A percentile compares a stretch with the other conserved stretches of the same genome.
phyloP scores from a whole-genome alignment of 2,329 filamentous ascomycete species.

The Xylariaceae sp. region DNA sequence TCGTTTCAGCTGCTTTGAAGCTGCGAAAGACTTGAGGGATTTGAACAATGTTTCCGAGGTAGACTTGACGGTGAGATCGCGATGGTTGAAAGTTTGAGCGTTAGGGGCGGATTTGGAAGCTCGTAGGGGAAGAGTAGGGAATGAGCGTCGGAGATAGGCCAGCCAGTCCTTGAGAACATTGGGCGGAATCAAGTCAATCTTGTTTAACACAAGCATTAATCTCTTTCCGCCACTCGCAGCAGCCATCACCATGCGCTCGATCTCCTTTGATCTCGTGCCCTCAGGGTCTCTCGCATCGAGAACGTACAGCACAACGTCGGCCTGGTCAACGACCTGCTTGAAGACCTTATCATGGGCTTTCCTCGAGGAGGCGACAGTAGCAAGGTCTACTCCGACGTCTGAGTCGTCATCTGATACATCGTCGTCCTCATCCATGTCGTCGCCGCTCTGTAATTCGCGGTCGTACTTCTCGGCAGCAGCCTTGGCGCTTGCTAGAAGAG shows the following conservation, averaged over 20 bases:
- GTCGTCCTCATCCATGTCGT: slow-evolving; percentile 56
- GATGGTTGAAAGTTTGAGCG: slow-evolving; percentile 88
- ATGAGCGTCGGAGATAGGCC: slow-evolving; percentile 76
- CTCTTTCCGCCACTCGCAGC: slow-evolving; percentile 78
- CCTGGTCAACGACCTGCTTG: slow-evolving; percentile 84
- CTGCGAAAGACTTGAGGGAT: slow-evolving; percentile 84
- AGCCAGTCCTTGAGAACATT: slow-evolving; percentile 83
- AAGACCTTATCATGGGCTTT: slow-evolving; percentile 94
- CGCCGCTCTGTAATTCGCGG: slow-evolving; percentile 56
- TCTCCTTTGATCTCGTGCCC: slow-evolving; percentile 83
- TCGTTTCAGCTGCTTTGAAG: slow-evolving; percentile 78
- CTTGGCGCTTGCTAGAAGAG: slow-evolving; percentile 79
- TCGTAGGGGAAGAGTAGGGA: slow-evolving; percentile 85
- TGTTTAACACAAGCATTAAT: slow-evolving; percentile 89
- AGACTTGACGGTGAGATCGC: slow-evolving; percentile 78
- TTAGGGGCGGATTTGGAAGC: slow-evolving; percentile 79
- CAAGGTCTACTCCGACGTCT: slow-evolving; percentile 47
- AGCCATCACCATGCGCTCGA: slow-evolving; percentile 90
- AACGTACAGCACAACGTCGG: slow-evolving; percentile 89
- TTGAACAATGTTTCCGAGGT: slow-evolving; percentile 83
- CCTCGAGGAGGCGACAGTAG: slow-evolving; percentile 61
- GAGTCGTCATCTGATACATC: slow-evolving; percentile 46
- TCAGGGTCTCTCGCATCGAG: slow-evolving; percentile 89
- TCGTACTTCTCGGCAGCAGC: slow-evolving; percentile 75
- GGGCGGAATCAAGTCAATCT: slow-evolving; percentile 86